phyloP scores from a whole-genome alignment of 75 land plant species.

The Ceratopteris richardii region DNA sequence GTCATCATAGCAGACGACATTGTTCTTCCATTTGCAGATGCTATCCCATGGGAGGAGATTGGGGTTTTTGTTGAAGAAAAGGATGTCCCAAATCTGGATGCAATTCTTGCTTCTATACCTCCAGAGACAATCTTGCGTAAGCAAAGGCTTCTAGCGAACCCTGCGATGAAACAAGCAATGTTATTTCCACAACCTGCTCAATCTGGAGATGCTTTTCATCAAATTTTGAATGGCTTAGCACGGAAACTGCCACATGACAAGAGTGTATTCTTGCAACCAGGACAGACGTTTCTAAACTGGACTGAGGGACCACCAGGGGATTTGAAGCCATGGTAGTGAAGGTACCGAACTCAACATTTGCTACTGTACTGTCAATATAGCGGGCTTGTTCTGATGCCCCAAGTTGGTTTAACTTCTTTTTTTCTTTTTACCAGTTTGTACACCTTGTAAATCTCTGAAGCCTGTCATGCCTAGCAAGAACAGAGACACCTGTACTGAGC shows the following conservation, averaged over 20 bases:
- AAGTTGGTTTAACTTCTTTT: no score
- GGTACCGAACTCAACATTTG: no score
- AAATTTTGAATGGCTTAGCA: constrained; percentile 22
- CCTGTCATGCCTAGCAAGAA: no score
- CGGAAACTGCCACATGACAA: constrained; percentile 17
- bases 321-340: constrained; percentile 19
- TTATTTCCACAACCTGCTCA: constrained; percentile 23
- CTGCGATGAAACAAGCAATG: constrained; percentile 30
- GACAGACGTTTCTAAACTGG: constrained; percentile 19
- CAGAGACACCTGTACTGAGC: no score
- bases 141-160: constrained; percentile 14
- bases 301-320: constrained; percentile 20
- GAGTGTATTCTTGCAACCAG: constrained; percentile 15
- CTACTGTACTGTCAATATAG: no score
- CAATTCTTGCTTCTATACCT: constrained; percentile 16
- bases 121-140: constrained; percentile 16
- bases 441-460: no score
- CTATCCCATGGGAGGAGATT: constrained; percentile 27
- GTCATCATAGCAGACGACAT: constrained; percentile 22
- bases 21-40: constrained; percentile 18
- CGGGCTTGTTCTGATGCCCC: no score
- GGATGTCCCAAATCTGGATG: constrained; percentile 21
- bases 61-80: constrained; percentile 23
- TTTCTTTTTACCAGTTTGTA: no score
- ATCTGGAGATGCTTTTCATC: constrained; percentile 26